Evolutionary conservation across 495 filamentous ascomycete genomes (phyloP).

Genomic region (Neurospora sp.): DNA sequence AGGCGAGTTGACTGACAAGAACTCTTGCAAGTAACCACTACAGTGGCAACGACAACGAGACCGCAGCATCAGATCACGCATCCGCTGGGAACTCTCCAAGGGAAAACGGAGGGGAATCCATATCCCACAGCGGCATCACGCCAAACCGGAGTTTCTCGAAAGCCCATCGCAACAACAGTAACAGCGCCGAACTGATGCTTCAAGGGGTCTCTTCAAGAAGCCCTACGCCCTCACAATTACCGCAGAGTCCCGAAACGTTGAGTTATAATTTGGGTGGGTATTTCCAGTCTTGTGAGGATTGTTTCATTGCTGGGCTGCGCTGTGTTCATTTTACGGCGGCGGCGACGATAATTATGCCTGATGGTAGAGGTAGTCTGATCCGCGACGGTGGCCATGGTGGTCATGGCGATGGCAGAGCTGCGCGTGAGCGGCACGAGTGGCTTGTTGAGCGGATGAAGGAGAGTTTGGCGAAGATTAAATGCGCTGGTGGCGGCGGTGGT

Average conservation of each 20-base stretch:
- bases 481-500: not conserved
- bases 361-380: not conserved
- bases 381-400: not conserved
- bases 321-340: not conserved
- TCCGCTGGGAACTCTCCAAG: not conserved
- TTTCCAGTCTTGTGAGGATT: not conserved
- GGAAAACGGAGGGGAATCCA: not conserved
- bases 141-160: not conserved
- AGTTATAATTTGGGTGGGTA: not conserved
- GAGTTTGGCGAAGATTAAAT: not conserved
- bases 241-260: not conserved
- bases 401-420: not conserved
- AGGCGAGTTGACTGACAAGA: not conserved
- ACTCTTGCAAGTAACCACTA: not conserved
- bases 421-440: not conserved
- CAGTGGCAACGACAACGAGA: not conserved
- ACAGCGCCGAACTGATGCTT: not conserved
- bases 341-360: not conserved
- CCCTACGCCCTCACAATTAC: not conserved
- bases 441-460: not conserved
- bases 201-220: not conserved
- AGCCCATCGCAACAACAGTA: not conserved
- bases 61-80: not conserved
- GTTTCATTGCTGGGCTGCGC: not conserved
- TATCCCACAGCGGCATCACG: not conserved